phyloP scores from a whole-genome alignment of 2,329 filamentous ascomycete genomes.

The Cercospora sojina region DNA sequence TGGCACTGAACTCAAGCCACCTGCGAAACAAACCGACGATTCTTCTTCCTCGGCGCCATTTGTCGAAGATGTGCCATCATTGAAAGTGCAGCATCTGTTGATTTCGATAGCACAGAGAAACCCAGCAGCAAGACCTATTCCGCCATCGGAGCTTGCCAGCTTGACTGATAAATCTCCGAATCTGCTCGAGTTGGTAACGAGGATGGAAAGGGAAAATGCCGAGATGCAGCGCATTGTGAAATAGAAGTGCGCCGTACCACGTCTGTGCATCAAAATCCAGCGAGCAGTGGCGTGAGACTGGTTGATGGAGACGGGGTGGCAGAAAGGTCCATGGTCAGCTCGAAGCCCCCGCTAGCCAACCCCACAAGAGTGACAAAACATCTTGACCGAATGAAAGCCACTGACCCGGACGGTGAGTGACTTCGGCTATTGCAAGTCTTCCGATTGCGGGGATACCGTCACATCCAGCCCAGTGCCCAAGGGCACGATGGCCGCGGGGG shows the following conservation, averaged over 20 bases:
- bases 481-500: not conserved
- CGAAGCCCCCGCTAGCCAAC: not conserved
- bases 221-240: not conserved
- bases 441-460: not conserved
- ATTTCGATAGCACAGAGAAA: not conserved
- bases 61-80: not conserved
- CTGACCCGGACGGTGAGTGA: not conserved
- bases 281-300: not conserved
- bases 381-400: slow-evolving; percentile 4
- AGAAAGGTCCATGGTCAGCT: not conserved
- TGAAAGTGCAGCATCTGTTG: not conserved
- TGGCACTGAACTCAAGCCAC: not conserved
- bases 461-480: not conserved
- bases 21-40: not conserved
- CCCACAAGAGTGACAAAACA: not conserved
- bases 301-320: not conserved
- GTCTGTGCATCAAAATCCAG: not conserved
- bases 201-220: not conserved
- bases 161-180: not conserved
- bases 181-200: not conserved
- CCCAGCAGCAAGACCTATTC: slow-evolving; percentile 7
- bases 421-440: not conserved
- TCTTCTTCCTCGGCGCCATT: not conserved
- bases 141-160: slow-evolving; percentile 3
- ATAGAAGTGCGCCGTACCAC: not conserved